Conservation (phyloP, 768 basidiomycete genomes). For the Dioszegia hungarica region DNA sequence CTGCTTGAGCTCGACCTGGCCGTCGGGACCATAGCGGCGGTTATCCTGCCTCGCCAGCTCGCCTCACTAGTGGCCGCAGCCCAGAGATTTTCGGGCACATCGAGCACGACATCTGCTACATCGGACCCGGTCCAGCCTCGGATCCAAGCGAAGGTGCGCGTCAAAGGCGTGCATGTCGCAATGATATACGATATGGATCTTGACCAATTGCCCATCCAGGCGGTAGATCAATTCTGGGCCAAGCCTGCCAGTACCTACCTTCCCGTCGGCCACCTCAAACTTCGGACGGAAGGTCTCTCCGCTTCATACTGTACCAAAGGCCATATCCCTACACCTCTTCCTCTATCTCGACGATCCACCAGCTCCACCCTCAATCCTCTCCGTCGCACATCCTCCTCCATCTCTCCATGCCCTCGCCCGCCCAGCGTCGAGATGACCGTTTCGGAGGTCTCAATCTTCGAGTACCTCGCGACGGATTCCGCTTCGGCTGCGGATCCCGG, state of each 20-base stretch:
- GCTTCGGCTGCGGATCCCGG: conserved; percentile 2
- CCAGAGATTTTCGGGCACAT: not conserved
- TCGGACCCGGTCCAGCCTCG: conserved; percentile 16
- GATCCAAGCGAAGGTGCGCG: conserved; percentile 8
- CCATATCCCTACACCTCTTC: not conserved
- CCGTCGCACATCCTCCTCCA: conserved; percentile 8
- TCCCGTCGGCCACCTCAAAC: conserved; percentile 33
- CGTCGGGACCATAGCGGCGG: conserved; percentile 8
- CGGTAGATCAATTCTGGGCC: conserved; percentile 23
- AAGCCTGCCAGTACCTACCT: conserved; percentile 27
- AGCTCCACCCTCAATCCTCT: not conserved
- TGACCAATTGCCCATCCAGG: not conserved
- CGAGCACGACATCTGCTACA: not conserved
- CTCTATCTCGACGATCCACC: conserved; percentile 3
- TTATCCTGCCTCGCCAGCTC: conserved; percentile 4
- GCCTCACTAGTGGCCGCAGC: not conserved
- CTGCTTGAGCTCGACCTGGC: conserved; percentile 1
- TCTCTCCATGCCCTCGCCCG: conserved; percentile 4
- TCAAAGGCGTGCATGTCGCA: conserved; percentile 22
- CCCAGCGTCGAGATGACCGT: conserved; percentile 14
- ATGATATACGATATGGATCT: conserved; percentile 28
- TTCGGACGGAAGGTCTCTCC: conserved; percentile 26
- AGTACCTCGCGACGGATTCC: conserved; percentile 29
- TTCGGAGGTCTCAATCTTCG: conserved; percentile 36
- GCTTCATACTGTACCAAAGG: conserved; percentile 16